Percentiles rank a stretch among this genome's conserved stretches.
Conservation (phyloP, 2,329 filamentous ascomycete genomes). For the Neofusicoccum umdonicola region DNA sequence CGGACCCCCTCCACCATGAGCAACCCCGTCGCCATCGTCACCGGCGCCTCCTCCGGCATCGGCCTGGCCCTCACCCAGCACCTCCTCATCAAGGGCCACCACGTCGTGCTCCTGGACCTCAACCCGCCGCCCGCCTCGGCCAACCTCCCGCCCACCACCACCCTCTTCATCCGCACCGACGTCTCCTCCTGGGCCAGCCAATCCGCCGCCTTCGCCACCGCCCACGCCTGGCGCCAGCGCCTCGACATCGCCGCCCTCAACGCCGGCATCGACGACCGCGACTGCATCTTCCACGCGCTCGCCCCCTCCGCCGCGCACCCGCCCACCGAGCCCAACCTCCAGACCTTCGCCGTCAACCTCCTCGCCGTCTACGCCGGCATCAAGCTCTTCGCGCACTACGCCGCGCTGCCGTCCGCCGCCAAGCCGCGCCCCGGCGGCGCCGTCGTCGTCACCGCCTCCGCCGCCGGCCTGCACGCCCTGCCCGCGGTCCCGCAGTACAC, state of each 20-base stretch:
- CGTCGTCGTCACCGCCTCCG: constrained; percentile 32
- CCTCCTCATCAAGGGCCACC: constrained; percentile 38
- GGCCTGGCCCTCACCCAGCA: constrained; percentile 45
- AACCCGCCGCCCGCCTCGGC: constrained; percentile 31
- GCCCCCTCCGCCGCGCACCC: constrained; percentile 21
- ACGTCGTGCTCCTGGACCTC: constrained; percentile 46
- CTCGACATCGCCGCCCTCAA: constrained; percentile 46
- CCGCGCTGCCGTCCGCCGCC: too few relatives aligned
- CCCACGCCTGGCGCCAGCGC: constrained; percentile 42
- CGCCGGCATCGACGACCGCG: constrained; percentile 38
- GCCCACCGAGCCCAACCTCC: constrained; percentile 33
- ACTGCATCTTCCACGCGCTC: constrained; percentile 33
- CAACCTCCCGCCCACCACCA: constrained; percentile 28
- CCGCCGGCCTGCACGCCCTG: constrained; percentile 33
- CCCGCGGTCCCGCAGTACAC: constrained; percentile 35
- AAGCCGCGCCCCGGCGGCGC: too few relatives aligned
- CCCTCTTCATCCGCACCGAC: constrained; percentile 40
- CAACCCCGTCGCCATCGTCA: constrained; percentile 44
- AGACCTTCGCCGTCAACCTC: constrained; percentile 35
- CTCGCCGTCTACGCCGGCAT: constrained; percentile 34
- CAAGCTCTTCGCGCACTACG: constrained; percentile 39
- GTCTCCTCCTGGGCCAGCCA: constrained; percentile 41
- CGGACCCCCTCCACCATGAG: constrained; percentile 27
- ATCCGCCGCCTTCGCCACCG: constrained; percentile 38
- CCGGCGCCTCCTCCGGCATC: constrained; percentile 46